A percentile compares a stretch with the other conserved stretches of the same genome.
Evolutionary conservation across 208 protist genomes (phyloP).

Genomic region (Strigomonas culicis): DNA sequence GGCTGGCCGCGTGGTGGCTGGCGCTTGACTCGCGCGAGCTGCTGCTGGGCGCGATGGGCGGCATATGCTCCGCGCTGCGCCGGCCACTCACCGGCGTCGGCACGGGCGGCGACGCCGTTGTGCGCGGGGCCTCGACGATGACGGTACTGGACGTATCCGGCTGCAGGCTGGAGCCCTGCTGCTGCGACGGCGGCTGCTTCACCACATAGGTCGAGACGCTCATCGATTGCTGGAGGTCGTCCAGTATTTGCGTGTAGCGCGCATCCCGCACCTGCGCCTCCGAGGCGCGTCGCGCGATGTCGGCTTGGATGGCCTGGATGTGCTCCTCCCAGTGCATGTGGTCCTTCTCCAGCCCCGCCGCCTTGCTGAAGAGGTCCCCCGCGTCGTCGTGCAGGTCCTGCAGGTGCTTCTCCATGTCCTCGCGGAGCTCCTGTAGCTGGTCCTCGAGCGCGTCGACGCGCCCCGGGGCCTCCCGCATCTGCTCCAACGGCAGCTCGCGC

Average conservation of each 20-base stretch:
- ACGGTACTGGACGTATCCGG: constrained; percentile 7
- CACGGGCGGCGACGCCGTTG: not conserved
- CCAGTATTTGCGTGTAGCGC: not conserved
- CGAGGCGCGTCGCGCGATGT: not conserved
- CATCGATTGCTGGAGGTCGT: not conserved
- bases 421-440: constrained; percentile 9
- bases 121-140: not conserved
- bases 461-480: constrained; percentile 2
- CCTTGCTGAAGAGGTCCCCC: not conserved
- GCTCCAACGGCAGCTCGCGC: not conserved
- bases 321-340: not conserved
- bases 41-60: not conserved
- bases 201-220: not conserved
- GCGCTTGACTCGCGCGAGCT: not conserved
- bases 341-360: not conserved
- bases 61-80: not conserved
- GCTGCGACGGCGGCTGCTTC: not conserved
- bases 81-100: not conserved
- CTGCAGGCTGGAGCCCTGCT: not conserved
- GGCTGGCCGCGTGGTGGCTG: not conserved
- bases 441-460: constrained; percentile 14
- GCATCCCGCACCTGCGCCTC: not conserved
- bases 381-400: constrained; percentile 15
- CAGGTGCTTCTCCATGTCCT: constrained; percentile 19
- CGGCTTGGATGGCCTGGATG: not conserved